phyloP scores from a whole-genome alignment of 495 filamentous ascomycete species.

The Trichoderma gamsii region DNA sequence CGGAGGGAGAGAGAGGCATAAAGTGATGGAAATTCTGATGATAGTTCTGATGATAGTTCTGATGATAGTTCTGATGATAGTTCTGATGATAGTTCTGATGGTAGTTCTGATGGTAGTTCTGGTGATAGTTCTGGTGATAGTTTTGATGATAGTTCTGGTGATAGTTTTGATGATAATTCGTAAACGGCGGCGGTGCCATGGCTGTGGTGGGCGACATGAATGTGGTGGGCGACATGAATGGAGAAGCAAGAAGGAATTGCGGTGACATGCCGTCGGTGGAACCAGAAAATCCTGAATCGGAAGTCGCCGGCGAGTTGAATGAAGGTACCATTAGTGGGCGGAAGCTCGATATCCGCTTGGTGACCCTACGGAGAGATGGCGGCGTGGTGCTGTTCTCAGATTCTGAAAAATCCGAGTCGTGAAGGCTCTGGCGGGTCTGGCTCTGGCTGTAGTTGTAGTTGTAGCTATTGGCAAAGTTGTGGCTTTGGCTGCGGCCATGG shows the following conservation, averaged over 20 bases:
- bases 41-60: too few relatives aligned
- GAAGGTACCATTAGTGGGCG: neutral
- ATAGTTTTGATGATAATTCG: neutral
- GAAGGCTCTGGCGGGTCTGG: neutral
- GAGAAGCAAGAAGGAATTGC: neutral
- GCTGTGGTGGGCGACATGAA: neutral
- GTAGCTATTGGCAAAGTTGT: neutral
- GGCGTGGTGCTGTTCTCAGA: slow-evolving; percentile 2
- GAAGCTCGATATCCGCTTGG: neutral
- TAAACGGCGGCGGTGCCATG: neutral
- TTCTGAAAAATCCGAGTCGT: slow-evolving; percentile 1
- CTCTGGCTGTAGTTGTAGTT: slow-evolving; percentile 5
- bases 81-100: too few relatives aligned
- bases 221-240: neutral
- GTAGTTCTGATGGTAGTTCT: too few relatives aligned
- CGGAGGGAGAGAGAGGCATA: neutral
- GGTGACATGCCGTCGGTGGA: neutral
- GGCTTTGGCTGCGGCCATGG: neutral
- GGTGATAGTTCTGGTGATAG: too few relatives aligned
- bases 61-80: too few relatives aligned
- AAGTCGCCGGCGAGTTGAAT: neutral
- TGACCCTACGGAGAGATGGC: neutral
- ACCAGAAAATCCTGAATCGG: neutral
- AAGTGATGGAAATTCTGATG: neutral
- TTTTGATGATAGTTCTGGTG: too few relatives aligned